A percentile compares a stretch with the other conserved stretches of the same genome.
phyloP scores from a whole-genome alignment of 2,329 filamentous ascomycete species.

The Beauveria australis region DNA sequence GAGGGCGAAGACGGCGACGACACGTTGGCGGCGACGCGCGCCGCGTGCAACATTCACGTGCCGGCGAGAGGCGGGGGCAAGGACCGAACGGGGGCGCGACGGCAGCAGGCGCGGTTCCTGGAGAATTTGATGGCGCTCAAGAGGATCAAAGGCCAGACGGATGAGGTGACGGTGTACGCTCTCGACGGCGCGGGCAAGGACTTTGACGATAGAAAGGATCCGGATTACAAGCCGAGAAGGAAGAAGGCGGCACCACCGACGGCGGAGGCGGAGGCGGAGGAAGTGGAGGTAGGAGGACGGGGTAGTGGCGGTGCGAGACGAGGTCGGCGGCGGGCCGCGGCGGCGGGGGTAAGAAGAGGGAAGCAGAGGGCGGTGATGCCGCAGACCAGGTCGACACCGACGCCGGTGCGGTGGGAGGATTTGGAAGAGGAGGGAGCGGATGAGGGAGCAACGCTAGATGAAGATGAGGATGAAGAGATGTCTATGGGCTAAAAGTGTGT shows the following conservation, averaged over 20 bases:
- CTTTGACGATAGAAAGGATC: constrained; percentile 33
- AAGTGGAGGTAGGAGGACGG: background rate
- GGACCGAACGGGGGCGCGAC: constrained; percentile 39
- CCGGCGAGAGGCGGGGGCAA: constrained; percentile 27
- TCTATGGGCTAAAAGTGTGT: constrained; percentile 13
- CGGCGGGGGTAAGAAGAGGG: background rate
- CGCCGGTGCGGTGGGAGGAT: constrained; percentile 11
- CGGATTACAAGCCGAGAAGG: constrained; percentile 24
- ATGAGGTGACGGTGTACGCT: constrained; percentile 55
- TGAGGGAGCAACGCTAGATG: constrained; percentile 15
- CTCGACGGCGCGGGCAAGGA: constrained; percentile 33
- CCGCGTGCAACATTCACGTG: constrained; percentile 36
- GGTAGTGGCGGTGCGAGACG: constrained; percentile 1
- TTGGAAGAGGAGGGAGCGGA: constrained; percentile 13
- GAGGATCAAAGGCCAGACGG: constrained; percentile 52
- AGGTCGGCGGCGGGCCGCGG: background rate
- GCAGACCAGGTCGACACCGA: constrained; percentile 5
- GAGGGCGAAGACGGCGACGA: constrained; percentile 20
- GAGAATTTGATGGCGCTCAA: constrained; percentile 60
- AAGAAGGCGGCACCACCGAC: background rate
- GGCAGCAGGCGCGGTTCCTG: constrained; percentile 49
- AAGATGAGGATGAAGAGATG: constrained; percentile 16
- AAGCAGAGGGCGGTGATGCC: background rate
- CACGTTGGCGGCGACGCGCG: constrained; percentile 30
- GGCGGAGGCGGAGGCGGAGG: constrained; percentile 8